phyloP scores from a whole-genome alignment of 371 early-diverging fungal genomes.

The Capniomyces stellatus region DNA sequence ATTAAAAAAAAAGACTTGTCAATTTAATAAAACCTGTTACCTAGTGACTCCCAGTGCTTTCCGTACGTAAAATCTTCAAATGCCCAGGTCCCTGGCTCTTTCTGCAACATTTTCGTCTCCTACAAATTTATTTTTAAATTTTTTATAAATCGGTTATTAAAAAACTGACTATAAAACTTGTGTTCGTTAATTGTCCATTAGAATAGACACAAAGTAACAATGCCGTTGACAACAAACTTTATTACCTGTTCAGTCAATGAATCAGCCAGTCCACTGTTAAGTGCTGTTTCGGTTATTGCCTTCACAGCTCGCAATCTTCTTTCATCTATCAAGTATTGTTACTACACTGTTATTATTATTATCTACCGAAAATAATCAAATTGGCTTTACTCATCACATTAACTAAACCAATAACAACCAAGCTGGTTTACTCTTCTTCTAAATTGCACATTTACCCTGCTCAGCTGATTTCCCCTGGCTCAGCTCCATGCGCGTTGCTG shows the following conservation, averaged over 20 bases:
- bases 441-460: no score
- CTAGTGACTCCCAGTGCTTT: conserved; percentile 32
- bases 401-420: no score
- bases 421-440: no score
- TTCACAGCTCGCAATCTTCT: conserved; percentile 21
- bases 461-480: no score
- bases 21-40: neutral
- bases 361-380: no score
- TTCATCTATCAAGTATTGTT: conserved; percentile 7
- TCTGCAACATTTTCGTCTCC: conserved; percentile 23
- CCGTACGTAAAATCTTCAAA: conserved; percentile 21
- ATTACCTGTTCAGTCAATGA: conserved; percentile 15
- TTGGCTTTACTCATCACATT: no score
- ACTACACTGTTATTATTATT: no score
- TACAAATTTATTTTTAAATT: neutral
- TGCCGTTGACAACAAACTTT: neutral
- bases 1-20: neutral
- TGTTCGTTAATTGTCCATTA: no score
- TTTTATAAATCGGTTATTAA: neutral
- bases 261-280: conserved; percentile 19
- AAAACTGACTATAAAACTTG: neutral
- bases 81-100: conserved; percentile 23
- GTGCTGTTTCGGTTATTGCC: conserved; percentile 22
- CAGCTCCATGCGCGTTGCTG: no score
- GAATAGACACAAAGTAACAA: neutral